A percentile compares a stretch with the other conserved stretches of the same genome.
Conservation (phyloP, 2,329 filamentous ascomycete genomes). For the Colletotrichum echinochloae region DNA sequence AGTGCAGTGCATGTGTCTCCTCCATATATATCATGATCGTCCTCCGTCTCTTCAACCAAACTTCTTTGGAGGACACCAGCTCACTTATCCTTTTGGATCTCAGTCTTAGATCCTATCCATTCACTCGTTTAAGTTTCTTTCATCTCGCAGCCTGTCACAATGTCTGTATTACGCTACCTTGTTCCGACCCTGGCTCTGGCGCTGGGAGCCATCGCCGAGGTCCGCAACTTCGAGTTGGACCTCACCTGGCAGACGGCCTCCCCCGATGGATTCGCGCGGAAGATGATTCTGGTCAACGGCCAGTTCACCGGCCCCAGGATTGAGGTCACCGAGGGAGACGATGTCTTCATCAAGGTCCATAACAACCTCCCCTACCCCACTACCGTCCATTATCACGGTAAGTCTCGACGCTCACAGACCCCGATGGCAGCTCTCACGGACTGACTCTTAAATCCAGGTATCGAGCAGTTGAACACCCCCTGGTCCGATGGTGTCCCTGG, state of each 20-base stretch:
- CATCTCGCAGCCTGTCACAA: conserved; percentile 28
- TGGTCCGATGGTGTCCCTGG: conserved; percentile 73
- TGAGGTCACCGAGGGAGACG: conserved; percentile 63
- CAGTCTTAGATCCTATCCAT: conserved; percentile 38
- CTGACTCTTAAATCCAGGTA: conserved; percentile 46
- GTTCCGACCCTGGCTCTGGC: conserved; percentile 38
- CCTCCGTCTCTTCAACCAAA: conserved; percentile 15
- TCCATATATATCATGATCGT: conserved; percentile 41
- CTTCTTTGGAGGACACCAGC: conserved; percentile 23
- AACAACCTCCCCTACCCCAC: conserved; percentile 62
- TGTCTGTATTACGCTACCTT: conserved; percentile 39
- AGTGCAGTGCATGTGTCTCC: conserved; percentile 32
- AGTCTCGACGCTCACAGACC: conserved; percentile 4
- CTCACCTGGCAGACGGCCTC: conserved; percentile 54
- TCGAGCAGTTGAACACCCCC: conserved; percentile 53
- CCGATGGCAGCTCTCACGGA: neutral
- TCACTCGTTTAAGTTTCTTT: conserved; percentile 36
- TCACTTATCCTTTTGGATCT: conserved; percentile 26
- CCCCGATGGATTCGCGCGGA: conserved; percentile 58
- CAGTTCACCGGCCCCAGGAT: conserved; percentile 72
- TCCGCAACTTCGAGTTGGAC: conserved; percentile 44
- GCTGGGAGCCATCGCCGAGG: conserved; percentile 36
- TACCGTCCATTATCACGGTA: conserved; percentile 64
- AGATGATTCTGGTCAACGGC: conserved; percentile 67
- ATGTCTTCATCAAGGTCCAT: conserved; percentile 56